Evolutionary conservation across 2,329 filamentous ascomycete species (phyloP).

Genomic region (Rhynchosporium secalis): DNA sequence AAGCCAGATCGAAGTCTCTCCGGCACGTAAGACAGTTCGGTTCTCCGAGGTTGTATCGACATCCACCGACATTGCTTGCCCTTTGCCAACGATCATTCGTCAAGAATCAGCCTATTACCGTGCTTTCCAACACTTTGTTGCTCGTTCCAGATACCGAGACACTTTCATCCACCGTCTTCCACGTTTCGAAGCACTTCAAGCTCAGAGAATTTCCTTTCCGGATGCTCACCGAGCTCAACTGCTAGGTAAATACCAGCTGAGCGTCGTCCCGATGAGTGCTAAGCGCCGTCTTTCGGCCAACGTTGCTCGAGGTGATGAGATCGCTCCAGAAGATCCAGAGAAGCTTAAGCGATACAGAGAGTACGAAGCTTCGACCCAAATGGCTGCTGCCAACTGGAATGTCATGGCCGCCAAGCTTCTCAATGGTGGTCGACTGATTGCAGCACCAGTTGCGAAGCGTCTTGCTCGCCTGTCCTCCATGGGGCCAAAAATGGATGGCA

Average conservation of each 20-base stretch:
- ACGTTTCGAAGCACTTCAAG: slow-evolving; percentile 85
- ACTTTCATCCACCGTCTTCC: slow-evolving; percentile 82
- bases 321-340: slow-evolving; percentile 61
- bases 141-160: slow-evolving; percentile 67
- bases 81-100: slow-evolving; percentile 51
- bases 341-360: slow-evolving; percentile 73
- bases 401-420: slow-evolving; percentile 61
- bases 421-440: slow-evolving; percentile 64
- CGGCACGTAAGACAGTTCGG: slow-evolving; percentile 71
- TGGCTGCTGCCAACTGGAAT: slow-evolving; percentile 60
- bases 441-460: slow-evolving; percentile 62
- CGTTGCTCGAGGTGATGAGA: slow-evolving; percentile 70
- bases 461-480: slow-evolving; percentile 56
- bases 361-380: slow-evolving; percentile 74
- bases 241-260: slow-evolving; percentile 80
- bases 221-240: slow-evolving; percentile 77
- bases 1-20: slow-evolving; percentile 14
- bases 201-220: slow-evolving; percentile 72
- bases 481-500: slow-evolving; percentile 46
- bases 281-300: slow-evolving; percentile 72
- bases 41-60: slow-evolving; percentile 56
- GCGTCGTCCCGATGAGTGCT: slow-evolving; percentile 64
- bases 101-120: slow-evolving; percentile 83
- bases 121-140: slow-evolving; percentile 75
- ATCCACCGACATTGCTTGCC: slow-evolving; percentile 43